These are phyloP conservation scores for Ascochyta fabae DNA, from an alignment of 2,329 filamentous ascomycete species.

Conservation along the genomic window DNA sequence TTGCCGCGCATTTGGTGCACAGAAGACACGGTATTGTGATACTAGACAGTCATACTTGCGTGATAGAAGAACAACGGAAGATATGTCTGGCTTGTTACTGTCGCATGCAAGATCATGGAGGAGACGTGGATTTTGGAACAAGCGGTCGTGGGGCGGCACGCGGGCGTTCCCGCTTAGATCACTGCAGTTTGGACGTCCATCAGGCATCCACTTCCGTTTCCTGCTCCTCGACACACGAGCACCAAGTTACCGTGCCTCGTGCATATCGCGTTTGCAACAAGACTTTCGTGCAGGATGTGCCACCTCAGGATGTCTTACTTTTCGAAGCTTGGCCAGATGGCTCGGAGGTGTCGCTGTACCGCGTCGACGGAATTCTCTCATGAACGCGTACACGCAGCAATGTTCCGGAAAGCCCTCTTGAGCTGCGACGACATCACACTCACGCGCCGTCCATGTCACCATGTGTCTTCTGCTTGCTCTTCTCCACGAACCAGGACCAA, in stretches of 20 bases:
- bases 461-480: neutral
- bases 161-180: conserved; percentile 3
- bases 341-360: conserved; percentile 3
- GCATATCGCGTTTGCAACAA: conserved; percentile 5
- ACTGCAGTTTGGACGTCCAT: neutral
- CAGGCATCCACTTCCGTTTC: neutral
- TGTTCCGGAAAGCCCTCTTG: neutral
- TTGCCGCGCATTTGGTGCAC: too few species aligned
- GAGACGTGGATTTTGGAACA: too few species aligned
- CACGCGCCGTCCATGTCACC: neutral
- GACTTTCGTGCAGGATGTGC: conserved; percentile 6
- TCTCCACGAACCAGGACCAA: neutral
- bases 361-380: conserved; percentile 1
- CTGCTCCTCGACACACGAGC: neutral
- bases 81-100: too few species aligned
- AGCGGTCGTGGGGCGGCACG: neutral
- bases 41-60: too few species aligned
- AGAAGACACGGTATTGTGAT: too few species aligned
- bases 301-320: neutral
- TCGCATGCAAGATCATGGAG: too few species aligned
- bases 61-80: too few species aligned
- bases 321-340: conserved; percentile 12
- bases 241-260: neutral
- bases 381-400: neutral
- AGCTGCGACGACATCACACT: neutral